These are phyloP conservation scores for Zhuliangozyma blackwelliae DNA, from an alignment of 1,139 yeast genomes.

Conservation along the genomic window DNA sequence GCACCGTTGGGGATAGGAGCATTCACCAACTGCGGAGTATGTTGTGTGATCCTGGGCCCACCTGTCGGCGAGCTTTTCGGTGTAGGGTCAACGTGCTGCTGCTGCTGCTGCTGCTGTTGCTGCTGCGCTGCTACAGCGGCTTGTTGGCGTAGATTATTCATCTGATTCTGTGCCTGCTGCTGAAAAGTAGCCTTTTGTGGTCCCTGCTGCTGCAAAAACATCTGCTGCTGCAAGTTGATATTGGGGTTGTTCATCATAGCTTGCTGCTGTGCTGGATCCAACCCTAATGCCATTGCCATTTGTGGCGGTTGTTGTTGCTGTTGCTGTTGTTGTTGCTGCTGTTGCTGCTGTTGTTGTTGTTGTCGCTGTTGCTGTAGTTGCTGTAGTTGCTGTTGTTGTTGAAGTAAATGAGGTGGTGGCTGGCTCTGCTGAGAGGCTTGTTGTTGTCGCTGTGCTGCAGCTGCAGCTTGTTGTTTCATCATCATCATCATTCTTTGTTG, in stretches of 20 bases:
- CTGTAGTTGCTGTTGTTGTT: too few species aligned
- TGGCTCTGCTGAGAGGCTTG: constrained; percentile 11
- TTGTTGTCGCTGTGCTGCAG: constrained; percentile 16
- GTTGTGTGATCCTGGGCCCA: constrained; percentile 13
- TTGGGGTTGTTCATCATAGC: constrained; percentile 13
- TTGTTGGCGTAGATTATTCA: constrained; percentile 49
- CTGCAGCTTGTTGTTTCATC: constrained; percentile 8
- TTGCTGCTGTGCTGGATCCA: constrained; percentile 4
- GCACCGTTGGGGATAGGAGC: constrained; percentile 5
- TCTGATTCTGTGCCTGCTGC: constrained; percentile 50
- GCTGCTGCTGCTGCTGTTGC: constrained; percentile 16
- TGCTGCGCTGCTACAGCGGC: constrained; percentile 33
- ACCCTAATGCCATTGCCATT: background rate
- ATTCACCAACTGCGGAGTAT: constrained; percentile 16
- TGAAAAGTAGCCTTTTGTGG: constrained; percentile 36
- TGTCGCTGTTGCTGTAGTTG: too few species aligned
- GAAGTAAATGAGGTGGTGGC: too few species aligned
- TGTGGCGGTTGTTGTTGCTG: constrained; percentile 9
- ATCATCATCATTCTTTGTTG: constrained; percentile 7
- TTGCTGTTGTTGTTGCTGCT: too few species aligned
- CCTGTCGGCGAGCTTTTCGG: constrained; percentile 18
- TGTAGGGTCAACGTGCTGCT: constrained; percentile 12
- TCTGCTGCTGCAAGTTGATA: constrained; percentile 6
- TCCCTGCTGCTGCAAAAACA: constrained; percentile 18
- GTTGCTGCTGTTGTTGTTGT: too few species aligned